Evolutionary conservation across 371 early-diverging fungal species (phyloP).

Genomic region (Rhizopus arrhizus): DNA sequence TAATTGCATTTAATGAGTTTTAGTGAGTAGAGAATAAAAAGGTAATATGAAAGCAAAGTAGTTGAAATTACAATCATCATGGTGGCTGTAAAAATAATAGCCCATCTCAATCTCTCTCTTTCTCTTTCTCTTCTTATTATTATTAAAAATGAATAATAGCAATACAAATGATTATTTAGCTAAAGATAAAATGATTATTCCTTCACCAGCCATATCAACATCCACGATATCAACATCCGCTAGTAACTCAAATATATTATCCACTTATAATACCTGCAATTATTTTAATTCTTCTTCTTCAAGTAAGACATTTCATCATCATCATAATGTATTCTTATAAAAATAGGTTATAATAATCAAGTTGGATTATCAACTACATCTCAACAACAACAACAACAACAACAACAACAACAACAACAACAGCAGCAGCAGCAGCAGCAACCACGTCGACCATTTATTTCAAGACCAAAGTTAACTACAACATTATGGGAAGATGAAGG

Average conservation of each 20-base stretch:
- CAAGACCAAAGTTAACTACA: conserved; percentile 70
- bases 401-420: neutral
- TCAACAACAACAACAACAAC: neutral
- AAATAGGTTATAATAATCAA: neutral
- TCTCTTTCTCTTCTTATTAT: conserved; percentile 4
- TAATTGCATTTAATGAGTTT: too few relatives aligned
- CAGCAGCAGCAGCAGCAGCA: too few relatives aligned
- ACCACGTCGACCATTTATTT: conserved; percentile 21
- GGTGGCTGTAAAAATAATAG: conserved; percentile 17
- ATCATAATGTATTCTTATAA: too few relatives aligned
- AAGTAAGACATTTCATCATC: neutral
- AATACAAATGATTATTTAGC: neutral
- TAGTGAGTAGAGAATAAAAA: too few relatives aligned
- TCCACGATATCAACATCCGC: neutral
- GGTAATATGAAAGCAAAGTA: neutral
- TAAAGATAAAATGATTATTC: neutral
- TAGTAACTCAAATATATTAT: neutral
- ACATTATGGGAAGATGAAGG: conserved; percentile 86
- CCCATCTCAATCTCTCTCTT: conserved; percentile 7
- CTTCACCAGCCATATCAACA: conserved; percentile 4
- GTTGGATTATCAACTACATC: neutral
- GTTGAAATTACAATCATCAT: conserved; percentile 27
- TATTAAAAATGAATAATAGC: neutral
- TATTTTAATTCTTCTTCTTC: conserved; percentile 22
- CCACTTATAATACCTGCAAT: conserved; percentile 15